Evolutionary conservation across 192 early-diverging fungal species (phyloP), one percentile per base, ranked within the genome.

Genomic region (Coemansia sp.): DNA sequence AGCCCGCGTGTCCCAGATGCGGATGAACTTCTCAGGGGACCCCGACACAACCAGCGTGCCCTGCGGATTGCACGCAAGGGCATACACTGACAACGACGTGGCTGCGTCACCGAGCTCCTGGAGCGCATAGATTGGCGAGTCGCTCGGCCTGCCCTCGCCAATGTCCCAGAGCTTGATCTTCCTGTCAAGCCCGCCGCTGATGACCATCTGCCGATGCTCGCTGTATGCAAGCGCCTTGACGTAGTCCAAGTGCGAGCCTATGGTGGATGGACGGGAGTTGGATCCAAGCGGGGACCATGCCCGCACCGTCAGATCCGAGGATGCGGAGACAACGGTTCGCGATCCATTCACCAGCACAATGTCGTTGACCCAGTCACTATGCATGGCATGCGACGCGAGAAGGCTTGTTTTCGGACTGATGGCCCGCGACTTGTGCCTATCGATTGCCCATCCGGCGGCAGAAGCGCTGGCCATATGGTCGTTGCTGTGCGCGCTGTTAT

Each of bases 331-430:
- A 4, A 95, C 93, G 85, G 76, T 70, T 22, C 56, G 51, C 16
- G 66, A 62, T 22, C 42, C 64, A 42, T 71, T 79, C 22, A 71
- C 67, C 20, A 65, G 74, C 9, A 71, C 87, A 51, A 99, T 86
- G 63, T 97, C 97, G 75, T 98, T 99, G 7, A 99, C 90, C 97
- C 97, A 99, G 77, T 98, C 95, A 7, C 88, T 91, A 68, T 99
- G 97, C 57, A 92, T 86, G 69, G 92, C 86, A 61, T 85, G 91
- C 32, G 87, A 88, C 16, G 84, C 85, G 12, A 88, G 76, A 67
- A 88, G 88, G 2, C 88, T 88, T 5, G 94, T 86, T 50, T 81
- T 85, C 38, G 85, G 85, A 25, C 77, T 73, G 39, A 50, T 61
- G 64, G 69, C 51, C 39, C 77, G 70, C 10, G 61, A 63, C 38